Evolutionary conservation across 192 early-diverging fungal genomes (phyloP).

Genomic region (Gamsiella multidivaricata): DNA sequence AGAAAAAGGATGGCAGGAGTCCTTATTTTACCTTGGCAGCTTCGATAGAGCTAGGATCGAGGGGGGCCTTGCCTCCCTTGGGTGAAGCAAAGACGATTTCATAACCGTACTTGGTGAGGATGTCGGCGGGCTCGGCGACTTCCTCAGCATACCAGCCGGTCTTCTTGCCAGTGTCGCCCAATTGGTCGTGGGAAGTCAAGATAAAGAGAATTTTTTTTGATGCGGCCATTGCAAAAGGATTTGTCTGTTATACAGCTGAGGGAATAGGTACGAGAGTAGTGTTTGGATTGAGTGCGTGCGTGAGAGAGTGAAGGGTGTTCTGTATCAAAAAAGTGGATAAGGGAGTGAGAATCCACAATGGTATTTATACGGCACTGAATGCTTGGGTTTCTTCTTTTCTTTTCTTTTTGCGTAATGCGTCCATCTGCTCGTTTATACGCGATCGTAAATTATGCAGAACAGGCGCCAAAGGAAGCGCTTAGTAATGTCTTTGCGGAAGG

Average conservation of each 20-base stretch:
- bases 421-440: no score
- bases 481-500: no score
- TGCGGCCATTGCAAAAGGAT: slow-evolving; percentile 2
- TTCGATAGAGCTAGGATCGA: slow-evolving; percentile 63
- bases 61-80: slow-evolving; percentile 64
- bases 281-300: neutral
- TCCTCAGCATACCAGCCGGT: slow-evolving; percentile 60
- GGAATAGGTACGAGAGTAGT: neutral
- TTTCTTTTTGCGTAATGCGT: no score
- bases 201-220: slow-evolving; percentile 45
- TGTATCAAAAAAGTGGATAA: neutral
- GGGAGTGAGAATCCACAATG: no score
- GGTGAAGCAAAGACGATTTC: slow-evolving; percentile 66
- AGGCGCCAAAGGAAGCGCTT: no score
- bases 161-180: slow-evolving; percentile 35
- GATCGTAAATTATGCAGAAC: no score
- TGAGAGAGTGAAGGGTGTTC: neutral
- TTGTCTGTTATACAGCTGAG: neutral
- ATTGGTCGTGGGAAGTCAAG: slow-evolving; percentile 32
- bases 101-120: slow-evolving; percentile 55
- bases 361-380: no score
- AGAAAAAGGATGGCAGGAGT: neutral
- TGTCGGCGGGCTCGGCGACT: slow-evolving; percentile 64
- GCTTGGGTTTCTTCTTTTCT: no score
- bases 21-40: slow-evolving; percentile 42